These are phyloP conservation scores for Sporisorium sorghi DNA, from an alignment of 1,284 basidiomycete genomes.

Conservation along the genomic window DNA sequence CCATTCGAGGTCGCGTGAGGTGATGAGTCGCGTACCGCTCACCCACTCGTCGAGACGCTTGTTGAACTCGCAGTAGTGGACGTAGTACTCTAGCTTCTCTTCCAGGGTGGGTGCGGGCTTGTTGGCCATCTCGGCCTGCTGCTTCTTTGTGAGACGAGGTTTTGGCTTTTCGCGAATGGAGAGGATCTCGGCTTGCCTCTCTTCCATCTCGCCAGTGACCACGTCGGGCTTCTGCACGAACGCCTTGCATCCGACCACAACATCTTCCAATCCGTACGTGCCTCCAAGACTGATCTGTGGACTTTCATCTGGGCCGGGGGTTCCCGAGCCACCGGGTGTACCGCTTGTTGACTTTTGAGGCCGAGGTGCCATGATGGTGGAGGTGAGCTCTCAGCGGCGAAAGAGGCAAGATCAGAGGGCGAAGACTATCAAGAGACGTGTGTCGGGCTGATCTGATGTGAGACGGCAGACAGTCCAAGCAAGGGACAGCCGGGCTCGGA, in stretches of 20 bases:
- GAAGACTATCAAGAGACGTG: neutral
- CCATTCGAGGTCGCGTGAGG: constrained; percentile 91
- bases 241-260: constrained; percentile 62
- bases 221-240: constrained; percentile 65
- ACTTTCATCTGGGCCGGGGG: constrained; percentile 50
- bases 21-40: constrained; percentile 84
- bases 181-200: constrained; percentile 66
- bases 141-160: constrained; percentile 55
- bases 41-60: constrained; percentile 97
- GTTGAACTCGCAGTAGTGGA: constrained; percentile 63
- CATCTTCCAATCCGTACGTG: constrained; percentile 60
- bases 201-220: constrained; percentile 62
- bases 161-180: constrained; percentile 65
- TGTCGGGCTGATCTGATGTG: neutral
- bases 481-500: constrained; percentile 1
- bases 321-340: constrained; percentile 43
- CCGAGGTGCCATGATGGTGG: constrained; percentile 49
- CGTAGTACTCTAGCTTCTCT: constrained; percentile 60
- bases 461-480: neutral
- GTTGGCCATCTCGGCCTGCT: constrained; percentile 45
- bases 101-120: constrained; percentile 50
- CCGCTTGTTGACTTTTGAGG: constrained; percentile 45
- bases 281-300: constrained; percentile 56
- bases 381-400: neutral
- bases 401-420: too few species aligned